Conservation (phyloP, 2,329 filamentous ascomycete genomes). For the Sphaerostilbella broomeana region DNA sequence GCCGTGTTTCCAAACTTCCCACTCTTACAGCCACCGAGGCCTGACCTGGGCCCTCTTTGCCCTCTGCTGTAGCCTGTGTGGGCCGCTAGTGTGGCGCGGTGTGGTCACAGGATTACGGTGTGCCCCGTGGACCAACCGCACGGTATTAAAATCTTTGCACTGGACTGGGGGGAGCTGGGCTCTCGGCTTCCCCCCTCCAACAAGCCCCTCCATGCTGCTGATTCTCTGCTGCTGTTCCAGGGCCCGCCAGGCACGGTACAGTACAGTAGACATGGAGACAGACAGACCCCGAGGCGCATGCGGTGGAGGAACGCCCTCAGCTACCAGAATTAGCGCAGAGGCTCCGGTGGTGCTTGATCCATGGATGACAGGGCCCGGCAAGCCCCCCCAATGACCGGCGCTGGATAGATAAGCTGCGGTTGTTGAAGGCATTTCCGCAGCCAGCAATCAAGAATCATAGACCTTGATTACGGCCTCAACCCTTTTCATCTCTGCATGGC, state of each 20-base stretch:
- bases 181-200: too few relatives aligned
- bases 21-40: too few relatives aligned
- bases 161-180: not conserved
- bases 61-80: not conserved
- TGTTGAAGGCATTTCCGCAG: slow-evolving; percentile 4
- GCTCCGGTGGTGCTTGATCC: too few relatives aligned
- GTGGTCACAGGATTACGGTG: slow-evolving; percentile 10
- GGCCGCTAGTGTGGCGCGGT: slow-evolving; percentile 8
- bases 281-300: not conserved
- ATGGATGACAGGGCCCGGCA: not conserved
- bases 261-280: too few relatives aligned
- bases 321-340: slow-evolving; percentile 8
- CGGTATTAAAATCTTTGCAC: not conserved
- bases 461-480: slow-evolving; percentile 1
- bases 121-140: slow-evolving; percentile 2
- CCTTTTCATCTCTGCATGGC: not conserved
- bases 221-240: not conserved
- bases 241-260: not conserved
- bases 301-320: not conserved
- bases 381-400: not conserved
- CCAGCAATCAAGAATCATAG: slow-evolving; percentile 1
- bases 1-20: too few relatives aligned
- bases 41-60: not conserved
- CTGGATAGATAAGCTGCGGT: slow-evolving; percentile 12
- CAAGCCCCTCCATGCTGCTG: not conserved